Conservation (phyloP, 2,329 filamentous ascomycete genomes). For the Pseudogymnoascus sp. region DNA sequence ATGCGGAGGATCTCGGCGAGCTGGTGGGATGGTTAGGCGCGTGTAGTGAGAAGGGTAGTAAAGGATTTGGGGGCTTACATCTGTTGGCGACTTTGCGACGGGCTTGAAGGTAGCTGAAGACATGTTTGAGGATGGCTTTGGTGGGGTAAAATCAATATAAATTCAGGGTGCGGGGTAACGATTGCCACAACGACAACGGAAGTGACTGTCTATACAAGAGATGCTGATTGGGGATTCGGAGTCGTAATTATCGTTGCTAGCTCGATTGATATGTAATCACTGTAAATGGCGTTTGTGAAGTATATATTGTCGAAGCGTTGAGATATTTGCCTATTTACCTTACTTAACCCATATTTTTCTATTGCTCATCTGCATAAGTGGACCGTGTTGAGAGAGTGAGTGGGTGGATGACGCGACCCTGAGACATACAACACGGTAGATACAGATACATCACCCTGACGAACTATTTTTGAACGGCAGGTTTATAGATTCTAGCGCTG, state of each 20-base stretch:
- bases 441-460: conserved; percentile 4
- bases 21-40: conserved; percentile 14
- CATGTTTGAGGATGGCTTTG: conserved; percentile 2
- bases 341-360: conserved; percentile 1
- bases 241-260: background rate
- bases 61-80: background rate
- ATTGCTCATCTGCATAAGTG: conserved; percentile 8
- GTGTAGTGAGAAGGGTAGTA: background rate
- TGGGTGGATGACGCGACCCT: conserved; percentile 3
- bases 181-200: background rate
- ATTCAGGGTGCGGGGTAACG: background rate
- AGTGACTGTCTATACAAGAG: background rate
- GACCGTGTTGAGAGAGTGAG: background rate
- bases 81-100: conserved; percentile 1
- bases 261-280: background rate
- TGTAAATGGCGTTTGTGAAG: background rate
- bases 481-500: background rate
- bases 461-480: background rate
- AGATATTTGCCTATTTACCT: background rate
- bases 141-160: background rate
- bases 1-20: conserved; percentile 25
- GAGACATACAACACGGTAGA: background rate
- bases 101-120: background rate
- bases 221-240: background rate
- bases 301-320: background rate